Base-by-base conservation (phyloP, 768 basidiomycete genomes). In the Lactarius psammicola region DNA sequence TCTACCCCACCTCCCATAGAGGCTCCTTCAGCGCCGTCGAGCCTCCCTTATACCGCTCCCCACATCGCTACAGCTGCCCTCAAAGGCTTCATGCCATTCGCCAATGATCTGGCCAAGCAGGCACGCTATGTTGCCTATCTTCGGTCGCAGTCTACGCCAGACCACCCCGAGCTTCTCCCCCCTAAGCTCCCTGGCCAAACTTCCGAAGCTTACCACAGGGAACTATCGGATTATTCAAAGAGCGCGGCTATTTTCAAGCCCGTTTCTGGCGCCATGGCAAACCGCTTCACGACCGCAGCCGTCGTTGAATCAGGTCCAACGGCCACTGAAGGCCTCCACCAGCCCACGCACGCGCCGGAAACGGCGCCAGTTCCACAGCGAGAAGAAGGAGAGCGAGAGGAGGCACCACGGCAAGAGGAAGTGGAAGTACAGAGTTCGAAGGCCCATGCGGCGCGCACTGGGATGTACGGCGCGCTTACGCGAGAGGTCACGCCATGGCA, bases 211-310 rank as follows among this genome's bases (percentile, higher is more conserved):
- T 92, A 92, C 74, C 85, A 89, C 71, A 87, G 87, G 69, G 97
- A 99, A 75, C 78, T 96, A 34, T 80, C 80, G 49, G 94, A 96
- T 70, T 98, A 94, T 69, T 85, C 91, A 2, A 92, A 94, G 73
- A 83, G 94, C 0, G 96, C 96, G 0, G 77, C 83, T 30, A 84
- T 98, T 33, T 98, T 98, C 79, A 94, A 94, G 71, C 97, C 97
- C 0, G 85, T 95, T 69, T 85, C 87, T 0, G 92, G 90, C 3
- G 92, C 93, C 18, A 98, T 98, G 92, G 94, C 94, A 0, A 89
- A 87, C 26, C 84, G 96, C n/a, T 98, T 98, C 76, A 94, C 90
- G 6, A 89, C 85, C 63, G 92, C 92, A 0, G 83, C 84, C 0
- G 81, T 87, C 17, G 76, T 92, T n/a, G 92, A 93, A 31, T 74